phyloP scores from a whole-genome alignment of 495 filamentous ascomycete genomes.

The Umbilicaria muhlenbergii region DNA sequence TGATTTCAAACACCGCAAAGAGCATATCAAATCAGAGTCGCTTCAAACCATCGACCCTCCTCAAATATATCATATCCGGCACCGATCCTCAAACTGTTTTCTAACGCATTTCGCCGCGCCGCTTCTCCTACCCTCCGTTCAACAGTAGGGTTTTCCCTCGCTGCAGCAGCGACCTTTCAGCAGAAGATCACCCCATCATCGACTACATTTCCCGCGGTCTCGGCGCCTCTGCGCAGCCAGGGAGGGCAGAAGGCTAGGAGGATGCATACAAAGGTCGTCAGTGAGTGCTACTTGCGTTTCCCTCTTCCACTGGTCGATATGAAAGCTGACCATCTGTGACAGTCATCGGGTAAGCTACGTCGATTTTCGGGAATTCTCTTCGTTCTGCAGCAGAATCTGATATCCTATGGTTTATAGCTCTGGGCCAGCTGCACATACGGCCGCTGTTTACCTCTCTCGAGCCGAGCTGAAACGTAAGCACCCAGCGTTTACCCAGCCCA shows the following conservation, averaged over 20 bases:
- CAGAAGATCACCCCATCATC: constrained; percentile 33
- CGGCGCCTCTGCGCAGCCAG: constrained; percentile 29
- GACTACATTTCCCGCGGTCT: constrained; percentile 19
- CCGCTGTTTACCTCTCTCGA: constrained; percentile 86
- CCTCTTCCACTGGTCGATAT: neutral
- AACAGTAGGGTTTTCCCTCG: constrained; percentile 39
- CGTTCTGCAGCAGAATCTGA: neutral
- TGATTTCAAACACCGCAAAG: too few species aligned
- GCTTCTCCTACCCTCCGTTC: constrained; percentile 44
- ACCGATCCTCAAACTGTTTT: constrained; percentile 61
- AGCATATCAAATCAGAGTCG: too few species aligned
- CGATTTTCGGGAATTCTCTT: too few species aligned
- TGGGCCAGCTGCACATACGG: constrained; percentile 92
- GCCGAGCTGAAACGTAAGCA: constrained; percentile 49
- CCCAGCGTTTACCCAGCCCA: constrained; percentile 28
- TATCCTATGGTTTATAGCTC: constrained; percentile 39
- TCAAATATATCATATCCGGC: too few species aligned
- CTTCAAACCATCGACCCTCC: too few species aligned
- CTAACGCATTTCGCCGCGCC: constrained; percentile 54
- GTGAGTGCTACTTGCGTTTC: constrained; percentile 26
- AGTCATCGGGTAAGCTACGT: constrained; percentile 19
- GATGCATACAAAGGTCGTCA: constrained; percentile 72
- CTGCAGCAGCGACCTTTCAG: constrained; percentile 49
- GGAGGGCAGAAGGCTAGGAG: constrained; percentile 24
- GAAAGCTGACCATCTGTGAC: neutral